Base-by-base conservation (phyloP, 805 yeast genomes). In the Kockiozyma suomiensis region DNA sequence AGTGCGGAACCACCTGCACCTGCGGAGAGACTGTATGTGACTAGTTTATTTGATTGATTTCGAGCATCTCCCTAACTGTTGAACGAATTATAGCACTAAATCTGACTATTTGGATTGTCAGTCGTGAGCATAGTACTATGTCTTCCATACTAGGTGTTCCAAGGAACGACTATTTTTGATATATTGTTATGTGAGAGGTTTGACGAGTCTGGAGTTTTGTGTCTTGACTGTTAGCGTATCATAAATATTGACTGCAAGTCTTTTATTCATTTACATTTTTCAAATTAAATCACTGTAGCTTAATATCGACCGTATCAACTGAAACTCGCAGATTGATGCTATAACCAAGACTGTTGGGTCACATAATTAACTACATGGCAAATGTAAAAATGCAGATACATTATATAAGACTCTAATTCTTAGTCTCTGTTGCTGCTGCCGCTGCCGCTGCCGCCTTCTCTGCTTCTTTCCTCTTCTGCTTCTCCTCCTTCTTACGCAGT, bases 401-500 rank as follows among this genome's bases (percentile, higher is more conserved):
- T 10, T 7, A 30, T 30, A 10, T 30, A 30, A 6, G 33, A 7
- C 10, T 6, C 33, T 30, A 30, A 30, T 6, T 7, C 53, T 13
- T 37, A 28, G 48, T 15, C 4, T n/a, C 48, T 0, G 51, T 53
- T 1, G 47, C 58, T 1, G 58, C 54, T 15, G 56, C 56, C 4
- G 48, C 57, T 7, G 46, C 50, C 25, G 50, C 37, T 5, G 51
- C 64, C 2, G 49, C 58, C 26, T 47, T 50, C 42, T 47, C 61
- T 8, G 42, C 61, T 15, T 35, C 55, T 46, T 48, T 50, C 50
- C 55, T 56, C 45, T 41, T 35, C 59, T 62, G 56, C 53, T 62
- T 56, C 30, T 56, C 62, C 40, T 61, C 63, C 48, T 62, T 62
- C 48, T 53, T 26, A 17, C 51, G 47, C 59, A 54, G 45, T 43